These are phyloP conservation scores for Elaeis guineensis DNA, from an alignment of 176 grass and related monocot genomes.

Conservation along the genomic window DNA sequence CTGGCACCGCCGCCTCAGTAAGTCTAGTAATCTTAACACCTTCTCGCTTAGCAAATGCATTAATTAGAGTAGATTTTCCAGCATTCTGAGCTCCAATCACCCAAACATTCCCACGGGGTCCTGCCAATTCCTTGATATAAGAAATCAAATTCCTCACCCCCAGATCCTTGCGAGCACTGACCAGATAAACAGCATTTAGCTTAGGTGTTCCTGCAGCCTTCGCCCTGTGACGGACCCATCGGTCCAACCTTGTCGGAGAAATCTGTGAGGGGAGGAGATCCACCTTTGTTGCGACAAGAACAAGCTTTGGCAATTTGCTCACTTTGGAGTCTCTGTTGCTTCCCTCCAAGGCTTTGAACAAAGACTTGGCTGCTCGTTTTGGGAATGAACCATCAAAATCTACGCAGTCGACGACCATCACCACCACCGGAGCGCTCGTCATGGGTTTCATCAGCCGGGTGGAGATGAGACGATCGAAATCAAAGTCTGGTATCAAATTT, in stretches of 20 bases:
- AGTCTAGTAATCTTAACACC: constrained; percentile 66
- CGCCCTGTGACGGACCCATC: constrained; percentile 69
- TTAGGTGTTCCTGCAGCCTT: constrained; percentile 76
- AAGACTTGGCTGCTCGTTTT: constrained; percentile 57
- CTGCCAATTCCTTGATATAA: constrained; percentile 58
- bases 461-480: constrained; percentile 78
- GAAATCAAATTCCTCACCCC: constrained; percentile 83
- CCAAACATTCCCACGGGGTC: constrained; percentile 89
- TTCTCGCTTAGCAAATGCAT: constrained; percentile 78
- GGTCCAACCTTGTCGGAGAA: constrained; percentile 64
- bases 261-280: constrained; percentile 73
- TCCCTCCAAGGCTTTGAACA: constrained; percentile 68
- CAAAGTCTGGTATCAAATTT: constrained; percentile 89
- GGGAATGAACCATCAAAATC: constrained; percentile 95
- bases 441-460: constrained; percentile 65
- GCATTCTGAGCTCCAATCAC: constrained; percentile 96
- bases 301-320: constrained; percentile 61
- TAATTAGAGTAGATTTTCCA: constrained; percentile 90
- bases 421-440: constrained; percentile 46
- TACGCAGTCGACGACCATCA: constrained; percentile 81
- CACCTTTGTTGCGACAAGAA: constrained; percentile 76
- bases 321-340: constrained; percentile 35
- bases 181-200: constrained; percentile 62
- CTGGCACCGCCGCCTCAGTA: constrained; percentile 76
- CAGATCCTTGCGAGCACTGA: constrained; percentile 78